Evolutionary conservation across 352 stramenopile genomes (phyloP).

Genomic region (Phytophthora vignae): DNA sequence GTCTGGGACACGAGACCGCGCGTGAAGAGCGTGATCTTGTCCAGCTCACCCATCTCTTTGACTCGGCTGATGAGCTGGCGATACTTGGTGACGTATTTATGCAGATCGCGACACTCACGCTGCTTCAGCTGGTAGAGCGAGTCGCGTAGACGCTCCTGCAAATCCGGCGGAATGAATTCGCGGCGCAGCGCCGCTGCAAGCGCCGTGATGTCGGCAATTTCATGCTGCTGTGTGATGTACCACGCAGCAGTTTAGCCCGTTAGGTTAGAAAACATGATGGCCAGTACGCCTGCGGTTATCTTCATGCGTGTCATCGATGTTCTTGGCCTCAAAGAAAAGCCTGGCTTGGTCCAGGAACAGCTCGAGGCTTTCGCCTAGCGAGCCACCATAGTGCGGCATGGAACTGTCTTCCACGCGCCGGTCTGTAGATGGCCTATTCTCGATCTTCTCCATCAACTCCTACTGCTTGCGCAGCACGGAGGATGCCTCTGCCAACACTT

Average conservation of each 20-base stretch:
- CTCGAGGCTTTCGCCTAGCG: no score
- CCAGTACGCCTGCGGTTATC: no score
- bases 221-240: conserved; percentile 1
- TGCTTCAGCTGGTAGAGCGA: conserved; percentile 6
- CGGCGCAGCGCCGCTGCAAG: neutral
- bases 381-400: no score
- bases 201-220: conserved; percentile 3
- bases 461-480: no score
- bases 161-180: conserved; percentile 7
- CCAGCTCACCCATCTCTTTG: neutral
- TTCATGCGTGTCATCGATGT: no score
- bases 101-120: conserved; percentile 5
- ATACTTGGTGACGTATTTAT: conserved; percentile 4
- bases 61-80: conserved; percentile 9
- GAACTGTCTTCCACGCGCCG: no score
- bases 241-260: neutral
- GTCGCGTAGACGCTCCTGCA: conserved; percentile 4
- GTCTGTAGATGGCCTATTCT: no score
- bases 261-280: no score
- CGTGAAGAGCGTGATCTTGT: conserved; percentile 13
- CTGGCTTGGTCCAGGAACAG: no score
- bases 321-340: no score
- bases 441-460: no score
- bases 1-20: neutral
- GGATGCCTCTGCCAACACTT: no score